A percentile compares a stretch with the other conserved stretches of the same genome.
These are phyloP conservation scores for Phytophthora aleatoria DNA, from an alignment of 352 stramenopile genomes.

Conservation along the genomic window DNA sequence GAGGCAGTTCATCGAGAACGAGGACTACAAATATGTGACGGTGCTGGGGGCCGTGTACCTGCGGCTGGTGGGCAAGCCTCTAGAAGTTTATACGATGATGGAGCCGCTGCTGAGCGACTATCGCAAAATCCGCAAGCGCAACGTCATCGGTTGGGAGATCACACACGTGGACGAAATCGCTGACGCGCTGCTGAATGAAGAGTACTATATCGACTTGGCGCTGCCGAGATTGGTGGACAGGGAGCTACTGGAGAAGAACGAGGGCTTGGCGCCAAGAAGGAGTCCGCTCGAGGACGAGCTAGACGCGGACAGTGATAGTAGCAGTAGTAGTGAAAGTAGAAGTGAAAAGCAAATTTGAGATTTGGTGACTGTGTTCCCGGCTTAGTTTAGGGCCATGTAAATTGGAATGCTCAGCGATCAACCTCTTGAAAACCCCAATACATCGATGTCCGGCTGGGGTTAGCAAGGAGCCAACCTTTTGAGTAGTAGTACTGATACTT, in stretches of 20 bases:
- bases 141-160: slow-evolving; percentile 91
- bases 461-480: too few relatives aligned
- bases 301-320: slow-evolving; percentile 37
- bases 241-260: slow-evolving; percentile 82
- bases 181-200: slow-evolving; percentile 92
- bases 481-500: too few relatives aligned
- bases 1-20: slow-evolving; percentile 94
- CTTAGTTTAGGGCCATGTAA: too few relatives aligned
- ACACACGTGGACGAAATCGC: slow-evolving; percentile 97
- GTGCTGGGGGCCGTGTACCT: slow-evolving; percentile 97
- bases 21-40: slow-evolving; percentile 99
- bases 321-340: slow-evolving; percentile 10
- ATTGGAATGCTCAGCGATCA: too few relatives aligned
- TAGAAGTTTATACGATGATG: slow-evolving; percentile 93
- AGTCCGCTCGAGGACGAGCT: slow-evolving; percentile 83
- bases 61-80: slow-evolving; percentile 91
- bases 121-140: slow-evolving; percentile 92
- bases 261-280: slow-evolving; percentile 58
- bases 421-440: too few relatives aligned
- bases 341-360: slow-evolving; percentile 7
- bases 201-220: slow-evolving; percentile 94
- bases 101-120: slow-evolving; percentile 97
- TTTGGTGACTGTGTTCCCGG: too few relatives aligned
- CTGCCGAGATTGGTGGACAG: slow-evolving; percentile 92
- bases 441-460: too few relatives aligned